Percentiles rank a stretch among this genome's conserved stretches.
Evolutionary conservation across 2,329 filamentous ascomycete genomes (phyloP).

Genomic region (Cladosporium phlei): DNA sequence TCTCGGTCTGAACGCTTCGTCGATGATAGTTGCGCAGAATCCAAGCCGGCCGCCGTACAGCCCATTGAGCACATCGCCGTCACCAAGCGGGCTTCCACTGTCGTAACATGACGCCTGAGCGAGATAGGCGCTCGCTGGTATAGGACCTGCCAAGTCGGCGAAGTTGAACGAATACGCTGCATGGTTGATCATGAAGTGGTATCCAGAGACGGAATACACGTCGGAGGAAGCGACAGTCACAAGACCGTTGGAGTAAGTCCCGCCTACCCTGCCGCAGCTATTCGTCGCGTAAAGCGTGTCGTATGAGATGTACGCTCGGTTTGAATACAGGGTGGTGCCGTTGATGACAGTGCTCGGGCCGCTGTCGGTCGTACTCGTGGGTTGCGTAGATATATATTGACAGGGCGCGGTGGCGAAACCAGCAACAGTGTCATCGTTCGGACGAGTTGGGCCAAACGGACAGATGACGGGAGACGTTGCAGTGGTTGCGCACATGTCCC

Average conservation of each 20-base stretch:
- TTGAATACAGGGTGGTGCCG: conserved; percentile 8
- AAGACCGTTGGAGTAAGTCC: conserved; percentile 15
- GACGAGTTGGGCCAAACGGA: conserved; percentile 1
- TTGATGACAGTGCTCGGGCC: conserved; percentile 7
- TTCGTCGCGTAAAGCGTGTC: conserved; percentile 21
- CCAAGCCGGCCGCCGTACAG: not conserved
- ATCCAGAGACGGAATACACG: conserved; percentile 11
- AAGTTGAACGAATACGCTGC: conserved; percentile 4
- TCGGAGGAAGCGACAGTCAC: conserved; percentile 7
- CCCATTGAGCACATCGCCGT: conserved; percentile 8
- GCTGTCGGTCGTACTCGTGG: conserved; percentile 3
- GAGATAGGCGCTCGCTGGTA: conserved; percentile 8
- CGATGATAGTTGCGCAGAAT: conserved; percentile 9
- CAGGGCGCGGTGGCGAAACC: conserved; percentile 5
- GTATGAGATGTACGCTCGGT: conserved; percentile 21
- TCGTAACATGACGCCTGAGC: conserved; percentile 1
- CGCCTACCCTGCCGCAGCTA: conserved; percentile 19
- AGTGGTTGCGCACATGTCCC: conserved; percentile 8
- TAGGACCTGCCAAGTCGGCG: not conserved
- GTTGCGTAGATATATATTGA: conserved; percentile 3
- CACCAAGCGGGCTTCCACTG: conserved; percentile 4
- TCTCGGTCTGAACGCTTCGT: conserved; percentile 15
- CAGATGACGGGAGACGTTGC: conserved; percentile 8
- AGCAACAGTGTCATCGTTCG: not conserved
- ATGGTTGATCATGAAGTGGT: conserved; percentile 8